phyloP scores from a whole-genome alignment of 352 stramenopile genomes.

The Globisporangium recalcitrans region DNA sequence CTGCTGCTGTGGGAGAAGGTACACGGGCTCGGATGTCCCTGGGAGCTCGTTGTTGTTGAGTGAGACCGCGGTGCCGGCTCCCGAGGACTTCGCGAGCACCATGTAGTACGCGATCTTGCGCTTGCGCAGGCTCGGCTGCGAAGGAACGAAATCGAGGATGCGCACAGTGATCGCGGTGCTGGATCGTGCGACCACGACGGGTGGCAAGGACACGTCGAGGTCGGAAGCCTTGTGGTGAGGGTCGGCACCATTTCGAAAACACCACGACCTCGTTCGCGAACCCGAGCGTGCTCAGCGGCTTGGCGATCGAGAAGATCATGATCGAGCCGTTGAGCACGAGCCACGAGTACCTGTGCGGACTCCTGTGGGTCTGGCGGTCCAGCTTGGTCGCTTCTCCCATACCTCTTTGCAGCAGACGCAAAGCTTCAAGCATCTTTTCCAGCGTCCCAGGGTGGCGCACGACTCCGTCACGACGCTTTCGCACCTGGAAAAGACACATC shows the following conservation, averaged over 20 bases:
- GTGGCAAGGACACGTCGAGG: slow-evolving; percentile 27
- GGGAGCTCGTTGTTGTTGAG: slow-evolving; percentile 63
- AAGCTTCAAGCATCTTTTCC: slow-evolving; percentile 34
- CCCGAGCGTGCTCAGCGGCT: slow-evolving; percentile 37
- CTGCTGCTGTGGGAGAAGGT: slow-evolving; percentile 6
- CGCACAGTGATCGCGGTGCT: slow-evolving; percentile 48
- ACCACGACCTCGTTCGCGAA: slow-evolving; percentile 48
- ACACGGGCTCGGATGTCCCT: slow-evolving; percentile 54
- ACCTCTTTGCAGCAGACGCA: slow-evolving; percentile 33
- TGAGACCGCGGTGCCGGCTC: slow-evolving; percentile 69
- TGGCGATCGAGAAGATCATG: slow-evolving; percentile 46
- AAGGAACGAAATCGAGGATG: slow-evolving; percentile 35
- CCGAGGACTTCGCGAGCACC: slow-evolving; percentile 67
- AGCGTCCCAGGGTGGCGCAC: slow-evolving; percentile 45
- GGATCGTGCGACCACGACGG: slow-evolving; percentile 46
- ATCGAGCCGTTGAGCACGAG: slow-evolving; percentile 65
- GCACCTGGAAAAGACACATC: slow-evolving; percentile 33
- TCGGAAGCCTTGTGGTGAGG: not conserved
- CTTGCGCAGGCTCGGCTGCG: slow-evolving; percentile 20
- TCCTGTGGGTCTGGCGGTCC: slow-evolving; percentile 20
- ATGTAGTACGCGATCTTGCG: slow-evolving; percentile 61
- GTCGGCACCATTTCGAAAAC: slow-evolving; percentile 50
- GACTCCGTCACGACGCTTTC: slow-evolving; percentile 29
- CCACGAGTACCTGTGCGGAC: slow-evolving; percentile 36
- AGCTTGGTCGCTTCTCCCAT: slow-evolving; percentile 40